A percentile compares a stretch with the other conserved stretches of the same genome.
Evolutionary conservation across 2,329 filamentous ascomycete genomes (phyloP).

Genomic region (Alternaria brassicae): DNA sequence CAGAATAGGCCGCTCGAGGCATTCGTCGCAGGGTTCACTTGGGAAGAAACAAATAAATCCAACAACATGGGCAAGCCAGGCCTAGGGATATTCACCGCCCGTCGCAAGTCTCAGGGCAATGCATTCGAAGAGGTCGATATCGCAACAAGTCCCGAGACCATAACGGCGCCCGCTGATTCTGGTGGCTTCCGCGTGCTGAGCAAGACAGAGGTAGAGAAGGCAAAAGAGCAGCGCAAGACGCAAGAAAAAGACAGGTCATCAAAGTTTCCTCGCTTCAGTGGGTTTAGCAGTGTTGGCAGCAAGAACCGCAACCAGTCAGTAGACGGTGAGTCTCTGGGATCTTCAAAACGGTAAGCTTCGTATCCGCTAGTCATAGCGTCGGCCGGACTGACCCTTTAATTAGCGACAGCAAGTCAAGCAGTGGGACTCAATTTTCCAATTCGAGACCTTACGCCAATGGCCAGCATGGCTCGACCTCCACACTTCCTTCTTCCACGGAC

Average conservation of each 20-base stretch:
- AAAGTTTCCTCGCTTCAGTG: slow-evolving; percentile 46
- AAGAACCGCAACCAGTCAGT: slow-evolving; percentile 47
- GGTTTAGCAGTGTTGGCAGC: slow-evolving; percentile 36
- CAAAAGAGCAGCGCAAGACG: slow-evolving; percentile 37
- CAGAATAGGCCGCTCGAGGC: slow-evolving; percentile 29
- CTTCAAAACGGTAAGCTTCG: slow-evolving; percentile 46
- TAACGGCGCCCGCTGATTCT: slow-evolving; percentile 29
- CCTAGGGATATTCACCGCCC: slow-evolving; percentile 42
- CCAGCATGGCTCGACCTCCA: slow-evolving; percentile 49
- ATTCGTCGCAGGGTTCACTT: slow-evolving; percentile 20
- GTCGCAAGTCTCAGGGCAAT: slow-evolving; percentile 50
- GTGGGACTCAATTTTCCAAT: slow-evolving; percentile 45
- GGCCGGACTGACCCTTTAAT: slow-evolving; percentile 37
- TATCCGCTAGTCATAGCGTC: slow-evolving; percentile 30
- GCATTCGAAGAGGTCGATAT: slow-evolving; percentile 38
- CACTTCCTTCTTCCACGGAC: slow-evolving; percentile 51
- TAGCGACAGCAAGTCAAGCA: slow-evolving; percentile 53
- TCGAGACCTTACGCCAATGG: slow-evolving; percentile 47
- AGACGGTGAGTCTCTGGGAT: slow-evolving; percentile 47
- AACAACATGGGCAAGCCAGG: slow-evolving; percentile 42
- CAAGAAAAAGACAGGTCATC: slow-evolving; percentile 42
- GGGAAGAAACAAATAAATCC: neutral
- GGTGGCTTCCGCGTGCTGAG: slow-evolving; percentile 47
- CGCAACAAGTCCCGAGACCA: slow-evolving; percentile 32
- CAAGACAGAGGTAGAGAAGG: slow-evolving; percentile 41